Percentiles rank a stretch among this genome's conserved stretches.
Evolutionary conservation across 1,284 basidiomycete genomes (phyloP).

Genomic region (Jaminaea rosea): DNA sequence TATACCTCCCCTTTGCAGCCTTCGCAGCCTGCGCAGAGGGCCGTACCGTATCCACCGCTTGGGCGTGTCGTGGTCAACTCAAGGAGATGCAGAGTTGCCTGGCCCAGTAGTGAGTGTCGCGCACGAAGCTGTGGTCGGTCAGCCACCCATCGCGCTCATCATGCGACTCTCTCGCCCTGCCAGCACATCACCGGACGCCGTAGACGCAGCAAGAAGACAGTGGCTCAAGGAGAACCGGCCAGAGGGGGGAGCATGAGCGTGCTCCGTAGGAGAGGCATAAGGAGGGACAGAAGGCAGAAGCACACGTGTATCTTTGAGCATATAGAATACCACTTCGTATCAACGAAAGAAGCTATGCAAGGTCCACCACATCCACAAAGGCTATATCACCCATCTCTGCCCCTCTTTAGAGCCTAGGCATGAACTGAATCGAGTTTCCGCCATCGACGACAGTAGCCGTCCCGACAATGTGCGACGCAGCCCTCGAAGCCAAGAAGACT

Average conservation of each 20-base stretch:
- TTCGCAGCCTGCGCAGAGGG: conserved; percentile 76
- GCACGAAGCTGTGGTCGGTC: no score
- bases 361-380: no score
- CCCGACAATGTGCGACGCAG: conserved; percentile 65
- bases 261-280: no score
- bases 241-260: no score
- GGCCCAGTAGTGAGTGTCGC: conserved; percentile 53
- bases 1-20: conserved; percentile 51
- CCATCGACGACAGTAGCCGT: conserved; percentile 59
- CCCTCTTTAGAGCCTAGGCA: conserved; percentile 3
- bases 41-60: conserved; percentile 71
- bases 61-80: conserved; percentile 66
- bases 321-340: no score
- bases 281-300: no score
- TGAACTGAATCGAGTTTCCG: conserved; percentile 50
- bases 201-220: not conserved
- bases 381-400: no score
- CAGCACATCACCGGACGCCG: not conserved
- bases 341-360: no score
- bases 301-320: no score
- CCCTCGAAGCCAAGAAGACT: conserved; percentile 64
- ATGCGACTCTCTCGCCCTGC: not conserved
- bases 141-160: not conserved
- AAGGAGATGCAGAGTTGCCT: conserved; percentile 70
- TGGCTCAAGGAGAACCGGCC: no score